These are phyloP conservation scores for Tephrocybe sp. DNA, from an alignment of 768 basidiomycete genomes.

Conservation along the genomic window DNA sequence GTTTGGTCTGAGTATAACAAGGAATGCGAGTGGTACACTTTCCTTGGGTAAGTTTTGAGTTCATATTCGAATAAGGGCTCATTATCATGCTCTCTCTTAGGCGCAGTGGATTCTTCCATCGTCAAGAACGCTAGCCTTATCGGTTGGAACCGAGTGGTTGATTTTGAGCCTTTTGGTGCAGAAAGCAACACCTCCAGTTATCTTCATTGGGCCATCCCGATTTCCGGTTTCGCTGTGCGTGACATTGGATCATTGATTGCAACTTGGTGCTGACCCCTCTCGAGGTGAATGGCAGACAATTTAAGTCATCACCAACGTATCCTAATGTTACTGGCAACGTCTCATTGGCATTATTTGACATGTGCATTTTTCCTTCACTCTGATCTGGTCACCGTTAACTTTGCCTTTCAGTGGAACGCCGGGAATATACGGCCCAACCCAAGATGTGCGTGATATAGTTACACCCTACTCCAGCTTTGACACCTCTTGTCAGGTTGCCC, in stretches of 20 bases:
- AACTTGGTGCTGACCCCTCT: not conserved
- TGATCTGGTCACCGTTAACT: not conserved
- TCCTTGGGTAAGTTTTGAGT: conserved; percentile 49
- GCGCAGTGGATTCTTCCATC: conserved; percentile 72
- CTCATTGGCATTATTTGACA: conserved; percentile 70
- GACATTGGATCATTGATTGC: not conserved
- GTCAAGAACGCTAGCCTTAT: conserved; percentile 59
- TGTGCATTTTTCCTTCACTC: conserved; percentile 44
- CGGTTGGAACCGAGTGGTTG: conserved; percentile 71
- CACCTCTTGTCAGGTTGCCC: conserved; percentile 50
- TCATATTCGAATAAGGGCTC: conserved; percentile 1
- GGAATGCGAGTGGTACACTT: conserved; percentile 58
- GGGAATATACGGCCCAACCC: conserved; percentile 75
- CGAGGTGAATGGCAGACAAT: conserved; percentile 54
- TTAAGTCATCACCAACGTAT: conserved; percentile 64
- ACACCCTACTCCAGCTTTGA: not conserved
- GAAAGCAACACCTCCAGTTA: conserved; percentile 66
- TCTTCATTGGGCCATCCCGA: conserved; percentile 69
- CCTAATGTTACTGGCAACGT: conserved; percentile 47
- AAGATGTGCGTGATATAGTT: conserved; percentile 50
- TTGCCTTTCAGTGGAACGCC: conserved; percentile 51
- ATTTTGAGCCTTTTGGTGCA: conserved; percentile 63
- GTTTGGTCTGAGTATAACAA: conserved; percentile 67
- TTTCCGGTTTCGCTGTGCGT: conserved; percentile 54
- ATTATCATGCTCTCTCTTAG: conserved; percentile 29